Evolutionary conservation across 2,329 filamentous ascomycete species (phyloP), one percentile per base, ranked within the genome.

Genomic region (Claviceps spartinae): DNA sequence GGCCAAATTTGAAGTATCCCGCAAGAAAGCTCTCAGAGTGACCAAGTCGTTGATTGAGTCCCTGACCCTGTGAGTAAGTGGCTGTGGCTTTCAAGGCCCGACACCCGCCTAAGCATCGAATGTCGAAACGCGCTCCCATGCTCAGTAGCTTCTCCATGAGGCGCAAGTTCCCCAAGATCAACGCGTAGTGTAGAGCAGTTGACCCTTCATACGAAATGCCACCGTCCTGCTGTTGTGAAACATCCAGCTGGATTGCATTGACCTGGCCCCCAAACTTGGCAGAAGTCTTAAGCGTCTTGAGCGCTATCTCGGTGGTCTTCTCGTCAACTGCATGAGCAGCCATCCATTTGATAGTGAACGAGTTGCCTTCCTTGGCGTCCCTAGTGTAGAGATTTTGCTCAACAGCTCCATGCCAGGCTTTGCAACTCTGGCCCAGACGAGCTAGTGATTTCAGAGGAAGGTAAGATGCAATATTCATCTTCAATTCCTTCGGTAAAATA

Each of bases 261-360:
- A 54, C 49, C 14, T 49, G 8, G 7, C 41, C 49, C 13, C 41
- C 26, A 9, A 38, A 26, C n/a, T 1, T 8, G 18, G 6, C 13
- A 37, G 40, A 50, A 16, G 2, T 37, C 14, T 2, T 5, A n/a
- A 44, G 5, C 1, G 30, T 37, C 20, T 16, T 34, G 9, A 43
- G 1, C 6, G 41, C 40, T 4, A 24, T 24, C 20, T 45, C 16
- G 6, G 47, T 46, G 7, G 18, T 40, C 18, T n/a, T 2, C 2
- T 36, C 20, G 18, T 50, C 43, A 26, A 13, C 20, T n/a, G 30
- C 34, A n/a, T 34, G 43, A 14, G 40, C 48, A n/a, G 37, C 49
- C 11, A 50, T 47, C 52, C 52, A 54, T 20, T 7, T 9, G 9
- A 54, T 54, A 2, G 52, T 49, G 9, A n/a, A 44, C 6, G 46